Conservation (phyloP, 495 filamentous ascomycete species). For the Extremus antarcticus region DNA sequence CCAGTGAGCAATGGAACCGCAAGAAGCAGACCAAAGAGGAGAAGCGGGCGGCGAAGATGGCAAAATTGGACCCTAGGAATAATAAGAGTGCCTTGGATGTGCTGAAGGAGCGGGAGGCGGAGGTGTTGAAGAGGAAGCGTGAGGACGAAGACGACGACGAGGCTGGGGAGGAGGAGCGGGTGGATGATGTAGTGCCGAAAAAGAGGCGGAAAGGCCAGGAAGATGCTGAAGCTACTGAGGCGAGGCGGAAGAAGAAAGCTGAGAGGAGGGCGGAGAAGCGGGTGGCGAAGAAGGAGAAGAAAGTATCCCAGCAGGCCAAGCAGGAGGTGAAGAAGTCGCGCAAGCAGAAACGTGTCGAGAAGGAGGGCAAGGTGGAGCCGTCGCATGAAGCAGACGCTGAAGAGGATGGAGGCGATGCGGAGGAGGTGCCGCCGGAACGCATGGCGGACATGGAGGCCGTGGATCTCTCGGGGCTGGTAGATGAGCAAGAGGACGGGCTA, state of each 20-base stretch:
- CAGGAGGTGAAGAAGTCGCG: slow-evolving; percentile 34
- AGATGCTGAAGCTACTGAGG: slow-evolving; percentile 21
- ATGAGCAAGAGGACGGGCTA: slow-evolving; percentile 5
- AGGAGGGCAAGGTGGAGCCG: slow-evolving; percentile 2
- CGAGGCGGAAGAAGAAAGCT: slow-evolving; percentile 31
- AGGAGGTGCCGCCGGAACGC: neutral
- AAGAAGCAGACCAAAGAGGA: slow-evolving; percentile 36
- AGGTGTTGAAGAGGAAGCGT: slow-evolving; percentile 27
- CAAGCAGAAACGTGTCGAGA: slow-evolving; percentile 14
- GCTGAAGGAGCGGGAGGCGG: slow-evolving; percentile 29
- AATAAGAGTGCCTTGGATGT: slow-evolving; percentile 60
- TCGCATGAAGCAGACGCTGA: slow-evolving; percentile 1
- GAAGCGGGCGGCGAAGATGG: slow-evolving; percentile 34
- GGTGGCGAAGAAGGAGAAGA: slow-evolving; percentile 36
- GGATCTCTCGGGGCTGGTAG: slow-evolving; percentile 27
- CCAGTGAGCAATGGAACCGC: slow-evolving; percentile 32
- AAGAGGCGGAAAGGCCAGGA: slow-evolving; percentile 35
- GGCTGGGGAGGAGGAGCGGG: slow-evolving; percentile 34
- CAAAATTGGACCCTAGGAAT: slow-evolving; percentile 66
- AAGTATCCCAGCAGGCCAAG: slow-evolving; percentile 34
- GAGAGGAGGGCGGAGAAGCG: slow-evolving; percentile 32
- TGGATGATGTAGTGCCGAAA: slow-evolving; percentile 26
- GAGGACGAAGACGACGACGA: slow-evolving; percentile 29
- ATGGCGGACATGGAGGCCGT: slow-evolving; percentile 18
- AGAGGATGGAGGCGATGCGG: slow-evolving; percentile 5